These are phyloP conservation scores for Voacanga thouarsii DNA, from an alignment of 257 asterid species.

Conservation along the genomic window DNA sequence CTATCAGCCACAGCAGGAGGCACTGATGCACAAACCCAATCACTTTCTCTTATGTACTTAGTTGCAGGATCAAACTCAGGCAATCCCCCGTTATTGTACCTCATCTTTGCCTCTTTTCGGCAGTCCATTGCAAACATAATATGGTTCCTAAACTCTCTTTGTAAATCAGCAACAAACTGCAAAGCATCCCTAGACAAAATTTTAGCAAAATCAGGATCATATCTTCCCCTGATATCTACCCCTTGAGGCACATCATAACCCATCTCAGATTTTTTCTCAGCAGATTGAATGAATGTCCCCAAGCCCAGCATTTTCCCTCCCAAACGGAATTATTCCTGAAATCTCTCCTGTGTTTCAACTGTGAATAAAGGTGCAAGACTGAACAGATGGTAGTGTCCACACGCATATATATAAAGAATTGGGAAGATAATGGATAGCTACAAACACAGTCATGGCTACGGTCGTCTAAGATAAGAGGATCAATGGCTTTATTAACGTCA, in stretches of 20 bases:
- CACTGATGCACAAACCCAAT: constrained; percentile 69
- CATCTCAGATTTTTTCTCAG: constrained; percentile 25
- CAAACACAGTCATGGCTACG: constrained; percentile 16
- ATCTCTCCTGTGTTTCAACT: not conserved
- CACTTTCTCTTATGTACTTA: constrained; percentile 51
- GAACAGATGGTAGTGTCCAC: not conserved
- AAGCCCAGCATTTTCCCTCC: constrained; percentile 54
- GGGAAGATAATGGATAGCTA: constrained; percentile 30
- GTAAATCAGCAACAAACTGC: constrained; percentile 60
- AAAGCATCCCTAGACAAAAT: constrained; percentile 68
- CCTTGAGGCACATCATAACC: constrained; percentile 85
- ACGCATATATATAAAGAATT: not conserved
- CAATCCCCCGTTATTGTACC: constrained; percentile 57
- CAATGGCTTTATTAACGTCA: constrained; percentile 43
- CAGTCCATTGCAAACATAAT: constrained; percentile 78
- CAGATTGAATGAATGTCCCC: constrained; percentile 38
- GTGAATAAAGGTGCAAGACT: not conserved
- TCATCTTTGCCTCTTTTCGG: constrained; percentile 57
- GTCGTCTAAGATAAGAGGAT: constrained; percentile 23
- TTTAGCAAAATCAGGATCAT: constrained; percentile 57
- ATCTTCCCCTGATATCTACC: constrained; percentile 75
- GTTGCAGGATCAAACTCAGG: constrained; percentile 90
- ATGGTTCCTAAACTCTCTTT: constrained; percentile 67
- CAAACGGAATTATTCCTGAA: not conserved
- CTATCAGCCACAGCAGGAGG: constrained; percentile 86